Percentiles rank a stretch among this genome's conserved stretches.
These are phyloP conservation scores for Patellifolia procumbens DNA, from an alignment of 179 eudicot species.

Conservation along the genomic window DNA sequence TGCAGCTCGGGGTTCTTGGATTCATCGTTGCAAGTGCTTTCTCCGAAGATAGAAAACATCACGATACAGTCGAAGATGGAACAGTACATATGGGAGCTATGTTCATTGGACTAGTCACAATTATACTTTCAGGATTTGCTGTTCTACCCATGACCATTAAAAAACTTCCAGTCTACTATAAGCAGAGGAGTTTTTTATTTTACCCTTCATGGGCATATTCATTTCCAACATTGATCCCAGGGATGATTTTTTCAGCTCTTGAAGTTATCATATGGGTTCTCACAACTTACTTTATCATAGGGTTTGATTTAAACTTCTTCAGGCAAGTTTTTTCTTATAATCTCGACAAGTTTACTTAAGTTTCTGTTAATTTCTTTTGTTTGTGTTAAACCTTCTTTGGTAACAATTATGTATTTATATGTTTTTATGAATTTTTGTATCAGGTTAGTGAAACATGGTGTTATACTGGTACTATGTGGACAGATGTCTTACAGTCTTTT, in stretches of 20 bases:
- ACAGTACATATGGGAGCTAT: constrained; percentile 30
- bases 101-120: constrained; percentile 29
- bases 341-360: too few relatives aligned
- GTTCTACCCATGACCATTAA: constrained; percentile 39
- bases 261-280: constrained; percentile 35
- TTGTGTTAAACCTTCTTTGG: neutral
- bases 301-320: constrained; percentile 27
- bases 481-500: constrained; percentile 39
- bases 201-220: constrained; percentile 43
- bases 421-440: neutral
- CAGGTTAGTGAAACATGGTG: constrained; percentile 30
- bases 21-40: constrained; percentile 11
- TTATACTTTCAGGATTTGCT: constrained; percentile 37
- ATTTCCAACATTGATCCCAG: constrained; percentile 34
- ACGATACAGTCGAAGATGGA: constrained; percentile 17
- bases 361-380: too few relatives aligned
- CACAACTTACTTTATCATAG: constrained; percentile 35
- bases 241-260: constrained; percentile 29
- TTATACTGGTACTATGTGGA: constrained; percentile 26
- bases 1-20: constrained; percentile 9
- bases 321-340: neutral
- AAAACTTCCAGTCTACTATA: constrained; percentile 44
- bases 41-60: neutral
- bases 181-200: constrained; percentile 34
- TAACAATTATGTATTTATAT: neutral